Conservation (phyloP, 164 flowering plant species). For the Tetracentron sinense region DNA sequence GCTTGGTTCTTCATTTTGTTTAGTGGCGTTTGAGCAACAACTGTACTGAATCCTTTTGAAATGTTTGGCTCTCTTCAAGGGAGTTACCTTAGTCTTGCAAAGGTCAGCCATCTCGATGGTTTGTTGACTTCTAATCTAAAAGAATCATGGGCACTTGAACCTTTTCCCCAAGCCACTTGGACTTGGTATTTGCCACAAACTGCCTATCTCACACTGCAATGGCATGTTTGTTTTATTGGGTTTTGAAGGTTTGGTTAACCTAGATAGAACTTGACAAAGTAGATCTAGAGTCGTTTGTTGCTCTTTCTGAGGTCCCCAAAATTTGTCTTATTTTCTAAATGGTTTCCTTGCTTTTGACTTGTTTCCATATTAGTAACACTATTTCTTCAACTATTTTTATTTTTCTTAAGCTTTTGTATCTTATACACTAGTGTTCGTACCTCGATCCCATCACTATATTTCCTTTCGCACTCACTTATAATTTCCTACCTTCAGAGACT, state of each 20-base stretch:
- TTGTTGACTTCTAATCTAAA: neutral
- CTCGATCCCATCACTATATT: neutral
- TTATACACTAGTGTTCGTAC: neutral
- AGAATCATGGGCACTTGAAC: neutral
- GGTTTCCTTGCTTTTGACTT: neutral
- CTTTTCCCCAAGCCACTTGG: neutral
- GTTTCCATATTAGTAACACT: neutral
- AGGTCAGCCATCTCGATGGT: neutral
- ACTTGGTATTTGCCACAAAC: neutral
- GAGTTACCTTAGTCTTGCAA: neutral
- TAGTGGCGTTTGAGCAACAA: neutral
- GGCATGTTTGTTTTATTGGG: neutral
- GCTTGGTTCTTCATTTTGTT: neutral
- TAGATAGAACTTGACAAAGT: neutral
- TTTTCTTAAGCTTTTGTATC: neutral
- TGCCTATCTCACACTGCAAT: neutral
- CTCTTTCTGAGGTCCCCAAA: neutral
- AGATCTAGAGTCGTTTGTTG: neutral
- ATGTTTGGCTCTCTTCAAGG: neutral
- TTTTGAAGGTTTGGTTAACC: neutral
- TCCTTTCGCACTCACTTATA: neutral
- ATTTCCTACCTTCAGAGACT: constrained; percentile 52
- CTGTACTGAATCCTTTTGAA: neutral
- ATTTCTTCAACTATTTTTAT: too few relatives aligned
- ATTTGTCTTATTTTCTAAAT: neutral